Percentiles rank a stretch among this genome's conserved stretches.
Evolutionary conservation across 495 filamentous ascomycete species (phyloP).

Genomic region (Collariella sp.): DNA sequence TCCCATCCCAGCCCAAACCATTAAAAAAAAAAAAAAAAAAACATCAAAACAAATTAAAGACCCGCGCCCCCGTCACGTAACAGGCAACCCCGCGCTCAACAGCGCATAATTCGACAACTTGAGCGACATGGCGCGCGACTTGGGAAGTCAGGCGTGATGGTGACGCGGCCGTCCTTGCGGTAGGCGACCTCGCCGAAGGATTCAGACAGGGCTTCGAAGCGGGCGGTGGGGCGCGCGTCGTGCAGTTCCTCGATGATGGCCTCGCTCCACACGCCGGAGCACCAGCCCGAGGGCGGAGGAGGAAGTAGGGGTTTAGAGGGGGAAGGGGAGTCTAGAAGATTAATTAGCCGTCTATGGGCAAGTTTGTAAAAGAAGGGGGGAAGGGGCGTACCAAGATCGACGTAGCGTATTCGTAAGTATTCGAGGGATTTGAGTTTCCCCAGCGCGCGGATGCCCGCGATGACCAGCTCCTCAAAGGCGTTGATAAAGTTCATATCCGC

Average conservation of each 20-base stretch:
- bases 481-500: conserved; percentile 58
- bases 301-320: conserved; percentile 58
- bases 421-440: conserved; percentile 44
- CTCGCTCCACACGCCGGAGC: conserved; percentile 61
- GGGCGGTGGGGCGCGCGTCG: conserved; percentile 43
- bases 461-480: conserved; percentile 55
- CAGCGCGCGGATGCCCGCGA: conserved; percentile 51
- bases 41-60: conserved; percentile 1
- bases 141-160: conserved; percentile 42
- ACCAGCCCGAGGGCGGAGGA: conserved; percentile 47
- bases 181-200: conserved; percentile 44
- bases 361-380: neutral
- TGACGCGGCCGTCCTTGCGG: conserved; percentile 44
- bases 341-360: neutral
- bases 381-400: conserved; percentile 51
- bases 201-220: conserved; percentile 51
- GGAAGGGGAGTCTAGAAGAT: conserved; percentile 45
- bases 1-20: neutral
- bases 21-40: neutral
- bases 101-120: conserved; percentile 42
- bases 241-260: conserved; percentile 50
- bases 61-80: too few species aligned
- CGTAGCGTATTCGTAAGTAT: conserved; percentile 58
- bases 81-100: conserved; percentile 27
- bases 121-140: conserved; percentile 35